These are phyloP conservation scores for Corchorus olitorius DNA, from an alignment of 345 rosid genomes.

Conservation along the genomic window DNA sequence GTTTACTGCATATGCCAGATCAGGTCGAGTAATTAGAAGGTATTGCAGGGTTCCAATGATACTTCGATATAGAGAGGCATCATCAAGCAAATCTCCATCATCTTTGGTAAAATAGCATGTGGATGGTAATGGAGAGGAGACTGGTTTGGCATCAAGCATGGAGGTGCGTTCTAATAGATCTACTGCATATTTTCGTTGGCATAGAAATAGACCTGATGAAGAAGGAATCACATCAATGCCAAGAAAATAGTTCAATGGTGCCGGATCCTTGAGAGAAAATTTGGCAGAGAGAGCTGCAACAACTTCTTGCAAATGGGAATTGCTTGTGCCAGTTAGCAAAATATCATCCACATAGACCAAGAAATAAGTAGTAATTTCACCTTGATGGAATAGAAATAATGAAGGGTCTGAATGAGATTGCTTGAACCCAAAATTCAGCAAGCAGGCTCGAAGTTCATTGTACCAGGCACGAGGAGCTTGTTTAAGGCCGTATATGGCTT, in stretches of 20 bases:
- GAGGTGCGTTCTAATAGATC: neutral
- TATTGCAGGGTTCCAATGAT: neutral
- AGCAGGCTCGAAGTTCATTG: no score
- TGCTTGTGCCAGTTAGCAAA: neutral
- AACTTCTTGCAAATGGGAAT: neutral
- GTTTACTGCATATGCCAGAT: neutral
- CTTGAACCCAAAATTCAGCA: no score
- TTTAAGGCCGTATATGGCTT: no score
- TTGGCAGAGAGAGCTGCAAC: neutral
- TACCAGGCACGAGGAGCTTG: no score
- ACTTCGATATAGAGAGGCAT: neutral
- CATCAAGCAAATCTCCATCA: neutral
- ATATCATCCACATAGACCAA: no score
- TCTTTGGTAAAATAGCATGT: neutral
- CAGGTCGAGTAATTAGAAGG: neutral
- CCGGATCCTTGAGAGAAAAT: neutral
- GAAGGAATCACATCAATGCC: neutral
- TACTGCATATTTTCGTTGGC: neutral
- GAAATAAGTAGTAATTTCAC: no score
- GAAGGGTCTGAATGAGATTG: no score
- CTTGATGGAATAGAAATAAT: no score
- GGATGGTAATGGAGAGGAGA: neutral
- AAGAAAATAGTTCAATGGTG: neutral
- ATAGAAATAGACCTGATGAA: neutral
- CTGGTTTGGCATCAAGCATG: neutral